phyloP scores from a whole-genome alignment of 768 basidiomycete genomes.

The Boletus speciosus region DNA sequence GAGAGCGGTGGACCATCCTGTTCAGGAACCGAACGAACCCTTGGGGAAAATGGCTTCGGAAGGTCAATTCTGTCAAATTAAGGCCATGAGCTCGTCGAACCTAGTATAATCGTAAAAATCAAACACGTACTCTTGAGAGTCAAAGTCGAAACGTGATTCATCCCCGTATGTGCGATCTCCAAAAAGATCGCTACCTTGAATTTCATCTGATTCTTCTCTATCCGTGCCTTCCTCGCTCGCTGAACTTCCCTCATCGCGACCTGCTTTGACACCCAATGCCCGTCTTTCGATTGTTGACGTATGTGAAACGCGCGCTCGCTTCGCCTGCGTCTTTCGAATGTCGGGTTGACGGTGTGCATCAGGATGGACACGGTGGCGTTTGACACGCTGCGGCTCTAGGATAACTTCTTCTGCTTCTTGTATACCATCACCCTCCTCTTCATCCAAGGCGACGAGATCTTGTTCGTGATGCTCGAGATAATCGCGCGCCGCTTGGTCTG shows the following conservation, averaged over 20 bases:
- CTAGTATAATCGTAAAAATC: neutral
- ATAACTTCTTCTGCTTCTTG: neutral
- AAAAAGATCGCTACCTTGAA: constrained; percentile 22
- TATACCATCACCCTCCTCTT: neutral
- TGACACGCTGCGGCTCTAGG: constrained; percentile 4
- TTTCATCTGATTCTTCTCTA: neutral
- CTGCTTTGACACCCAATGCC: neutral
- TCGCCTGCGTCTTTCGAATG: constrained; percentile 1
- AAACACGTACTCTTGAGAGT: constrained; percentile 12
- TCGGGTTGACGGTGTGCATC: constrained; percentile 2
- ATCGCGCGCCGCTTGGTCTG: neutral
- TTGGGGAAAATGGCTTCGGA: neutral
- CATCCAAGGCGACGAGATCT: neutral
- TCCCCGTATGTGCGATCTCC: constrained; percentile 14
- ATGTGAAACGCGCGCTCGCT: constrained; percentile 12
- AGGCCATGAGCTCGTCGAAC: neutral
- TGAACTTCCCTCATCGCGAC: neutral
- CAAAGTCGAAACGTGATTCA: neutral
- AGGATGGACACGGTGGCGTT: constrained; percentile 14
- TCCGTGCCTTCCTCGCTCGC: neutral
- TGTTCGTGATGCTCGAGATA: neutral
- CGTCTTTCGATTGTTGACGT: neutral
- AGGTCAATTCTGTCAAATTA: constrained; percentile 1
- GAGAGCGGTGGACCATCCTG: constrained; percentile 9
- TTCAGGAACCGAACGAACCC: neutral